A percentile compares a stretch with the other conserved stretches of the same genome.
phyloP scores from a whole-genome alignment of 768 basidiomycete genomes.

The Mycena polygramma region DNA sequence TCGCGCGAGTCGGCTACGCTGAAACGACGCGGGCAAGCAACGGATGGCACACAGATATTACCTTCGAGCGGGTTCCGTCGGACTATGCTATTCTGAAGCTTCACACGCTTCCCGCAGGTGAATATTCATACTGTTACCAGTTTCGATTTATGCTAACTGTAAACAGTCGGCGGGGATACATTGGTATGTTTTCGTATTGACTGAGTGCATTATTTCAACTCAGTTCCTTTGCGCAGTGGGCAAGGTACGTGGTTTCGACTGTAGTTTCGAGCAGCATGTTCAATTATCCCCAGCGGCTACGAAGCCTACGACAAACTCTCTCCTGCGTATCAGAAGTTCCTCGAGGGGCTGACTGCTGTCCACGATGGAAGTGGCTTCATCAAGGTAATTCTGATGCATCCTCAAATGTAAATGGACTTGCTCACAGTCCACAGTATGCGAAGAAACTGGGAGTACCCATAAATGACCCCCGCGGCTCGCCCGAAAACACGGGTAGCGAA shows the following conservation, averaged over 20 bases:
- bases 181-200: conserved; percentile 46
- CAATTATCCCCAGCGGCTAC: conserved; percentile 55
- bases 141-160: background rate
- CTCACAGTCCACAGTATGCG: conserved; percentile 46
- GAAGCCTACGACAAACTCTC: conserved; percentile 77
- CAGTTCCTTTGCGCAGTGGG: conserved; percentile 47
- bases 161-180: conserved; percentile 57
- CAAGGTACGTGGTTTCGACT: conserved; percentile 45
- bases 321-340: conserved; percentile 63
- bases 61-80: conserved; percentile 71
- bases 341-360: conserved; percentile 70
- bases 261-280: background rate
- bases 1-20: conserved; percentile 51
- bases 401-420: background rate
- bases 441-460: conserved; percentile 46
- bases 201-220: background rate
- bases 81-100: conserved; percentile 67
- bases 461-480: conserved; percentile 62
- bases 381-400: conserved; percentile 41
- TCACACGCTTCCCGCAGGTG: conserved; percentile 54
- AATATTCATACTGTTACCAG: conserved; percentile 1
- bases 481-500: conserved; percentile 62
- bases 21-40: conserved; percentile 53
- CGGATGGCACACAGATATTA: conserved; percentile 71
- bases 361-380: conserved; percentile 62